These are phyloP conservation scores for Cenchrus fungigraminus DNA, from an alignment of 176 grass and related monocot species.

Conservation along the genomic window DNA sequence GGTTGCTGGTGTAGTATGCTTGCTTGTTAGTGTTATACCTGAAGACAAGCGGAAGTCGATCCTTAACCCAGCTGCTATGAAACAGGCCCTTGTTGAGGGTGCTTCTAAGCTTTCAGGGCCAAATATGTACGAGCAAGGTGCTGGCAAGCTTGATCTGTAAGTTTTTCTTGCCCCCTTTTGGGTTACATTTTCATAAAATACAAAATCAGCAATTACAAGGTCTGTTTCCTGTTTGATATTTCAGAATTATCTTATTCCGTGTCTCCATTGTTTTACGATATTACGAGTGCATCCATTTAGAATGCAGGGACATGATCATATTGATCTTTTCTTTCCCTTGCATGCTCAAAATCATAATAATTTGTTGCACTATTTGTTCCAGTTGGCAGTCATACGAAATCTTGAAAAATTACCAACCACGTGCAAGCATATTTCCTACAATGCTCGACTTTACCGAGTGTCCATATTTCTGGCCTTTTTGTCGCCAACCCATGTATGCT, in stretches of 20 bases:
- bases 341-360: slow-evolving; percentile 30
- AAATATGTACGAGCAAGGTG: slow-evolving; percentile 97
- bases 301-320: slow-evolving; percentile 3
- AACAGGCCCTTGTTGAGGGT: slow-evolving; percentile 97
- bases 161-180: slow-evolving; percentile 53
- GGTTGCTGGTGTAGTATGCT: slow-evolving; percentile 89
- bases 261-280: neutral
- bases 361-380: slow-evolving; percentile 39
- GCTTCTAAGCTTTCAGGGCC: slow-evolving; percentile 93
- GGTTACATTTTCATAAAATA: neutral
- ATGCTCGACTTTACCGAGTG: slow-evolving; percentile 86
- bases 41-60: slow-evolving; percentile 68
- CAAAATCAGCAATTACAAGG: neutral
- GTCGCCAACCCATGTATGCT: slow-evolving; percentile 88
- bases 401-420: slow-evolving; percentile 83
- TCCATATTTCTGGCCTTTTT: slow-evolving; percentile 96
- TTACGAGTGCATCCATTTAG: neutral
- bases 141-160: slow-evolving; percentile 95
- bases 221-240: slow-evolving; percentile 25
- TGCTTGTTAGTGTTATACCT: slow-evolving; percentile 88
- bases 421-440: slow-evolving; percentile 84
- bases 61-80: slow-evolving; percentile 94
- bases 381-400: slow-evolving; percentile 95
- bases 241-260: neutral
- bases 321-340: slow-evolving; percentile 1